Evolutionary conservation across 2,329 filamentous ascomycete genomes (phyloP).

Genomic region (Neoascochyta sp.): DNA sequence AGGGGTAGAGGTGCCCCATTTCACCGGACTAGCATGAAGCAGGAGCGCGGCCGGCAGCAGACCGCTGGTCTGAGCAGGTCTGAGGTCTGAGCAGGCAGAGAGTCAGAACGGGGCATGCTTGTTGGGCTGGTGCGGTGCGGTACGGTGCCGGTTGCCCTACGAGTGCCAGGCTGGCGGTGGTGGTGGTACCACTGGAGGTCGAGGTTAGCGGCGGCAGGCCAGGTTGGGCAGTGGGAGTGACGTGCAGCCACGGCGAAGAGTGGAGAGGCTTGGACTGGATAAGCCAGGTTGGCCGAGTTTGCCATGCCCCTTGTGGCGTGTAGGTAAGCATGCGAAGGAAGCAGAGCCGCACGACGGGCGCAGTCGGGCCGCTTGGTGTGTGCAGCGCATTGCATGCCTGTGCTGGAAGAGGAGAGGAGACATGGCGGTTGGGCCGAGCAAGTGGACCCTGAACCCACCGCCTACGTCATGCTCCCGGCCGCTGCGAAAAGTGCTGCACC

Average conservation of each 20-base stretch:
- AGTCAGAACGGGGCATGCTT: not conserved
- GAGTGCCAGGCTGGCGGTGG: conserved; percentile 5
- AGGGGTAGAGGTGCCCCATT: conserved; percentile 17
- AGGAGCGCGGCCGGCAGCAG: conserved; percentile 22
- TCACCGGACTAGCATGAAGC: conserved; percentile 9
- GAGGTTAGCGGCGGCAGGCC: no score
- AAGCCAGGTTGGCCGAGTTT: no score
- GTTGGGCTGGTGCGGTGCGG: conserved; percentile 4
- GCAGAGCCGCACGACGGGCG: no score
- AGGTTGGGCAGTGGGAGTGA: no score
- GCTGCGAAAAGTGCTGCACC: conserved; percentile 8
- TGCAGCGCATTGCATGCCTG: no score
- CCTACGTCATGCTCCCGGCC: conserved; percentile 26
- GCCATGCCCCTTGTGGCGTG: no score
- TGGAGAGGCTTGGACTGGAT: no score
- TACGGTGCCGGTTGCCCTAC: conserved; percentile 5
- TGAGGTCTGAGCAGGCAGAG: no score
- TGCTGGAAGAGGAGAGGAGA: no score
- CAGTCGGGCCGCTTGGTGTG: no score
- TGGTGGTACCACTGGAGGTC: not conserved
- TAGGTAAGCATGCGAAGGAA: no score
- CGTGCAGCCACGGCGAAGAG: no score
- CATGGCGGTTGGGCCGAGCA: conserved; percentile 13
- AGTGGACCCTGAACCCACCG: conserved; percentile 26
- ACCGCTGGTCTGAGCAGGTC: conserved; percentile 8